These are phyloP conservation scores for Penicillium frequentans DNA, from an alignment of 2,329 filamentous ascomycete genomes.

Conservation along the genomic window DNA sequence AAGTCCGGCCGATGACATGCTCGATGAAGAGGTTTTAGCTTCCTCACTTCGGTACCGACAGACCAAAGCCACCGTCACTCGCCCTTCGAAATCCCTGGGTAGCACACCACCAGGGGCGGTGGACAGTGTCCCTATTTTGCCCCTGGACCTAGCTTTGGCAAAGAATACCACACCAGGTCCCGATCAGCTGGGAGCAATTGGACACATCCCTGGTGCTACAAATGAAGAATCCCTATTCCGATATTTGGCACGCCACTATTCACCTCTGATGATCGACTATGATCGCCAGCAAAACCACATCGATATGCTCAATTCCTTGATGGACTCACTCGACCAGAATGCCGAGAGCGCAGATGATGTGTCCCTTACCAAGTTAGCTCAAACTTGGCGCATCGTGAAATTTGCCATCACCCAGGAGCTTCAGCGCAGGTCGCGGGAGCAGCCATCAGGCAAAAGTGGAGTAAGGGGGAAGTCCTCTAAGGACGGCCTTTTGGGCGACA, in stretches of 20 bases:
- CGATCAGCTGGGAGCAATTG: constrained; percentile 52
- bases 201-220: constrained; percentile 49
- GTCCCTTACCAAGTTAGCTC: constrained; percentile 53
- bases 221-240: constrained; percentile 42
- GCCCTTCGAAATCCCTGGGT: constrained; percentile 54
- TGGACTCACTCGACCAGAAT: constrained; percentile 54
- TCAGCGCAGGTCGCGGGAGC: constrained; percentile 38
- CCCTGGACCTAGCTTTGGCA: constrained; percentile 52
- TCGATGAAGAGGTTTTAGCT: constrained; percentile 57
- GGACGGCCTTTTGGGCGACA: constrained; percentile 29
- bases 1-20: constrained; percentile 57
- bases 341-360: constrained; percentile 53
- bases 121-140: constrained; percentile 48
- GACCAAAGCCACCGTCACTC: constrained; percentile 46
- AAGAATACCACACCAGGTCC: constrained; percentile 42
- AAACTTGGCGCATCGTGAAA: constrained; percentile 60
- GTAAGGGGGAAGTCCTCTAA: constrained; percentile 30
- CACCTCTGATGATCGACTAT: constrained; percentile 35
- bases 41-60: constrained; percentile 50
- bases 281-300: constrained; percentile 21
- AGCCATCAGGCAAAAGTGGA: constrained; percentile 20
- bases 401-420: constrained; percentile 53
- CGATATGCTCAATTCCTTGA: constrained; percentile 33
- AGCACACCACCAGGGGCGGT: constrained; percentile 54
- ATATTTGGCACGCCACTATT: constrained; percentile 46